These are phyloP conservation scores for Gnomoniopsis sp. DNA, from an alignment of 2,329 filamentous ascomycete genomes.

Conservation along the genomic window DNA sequence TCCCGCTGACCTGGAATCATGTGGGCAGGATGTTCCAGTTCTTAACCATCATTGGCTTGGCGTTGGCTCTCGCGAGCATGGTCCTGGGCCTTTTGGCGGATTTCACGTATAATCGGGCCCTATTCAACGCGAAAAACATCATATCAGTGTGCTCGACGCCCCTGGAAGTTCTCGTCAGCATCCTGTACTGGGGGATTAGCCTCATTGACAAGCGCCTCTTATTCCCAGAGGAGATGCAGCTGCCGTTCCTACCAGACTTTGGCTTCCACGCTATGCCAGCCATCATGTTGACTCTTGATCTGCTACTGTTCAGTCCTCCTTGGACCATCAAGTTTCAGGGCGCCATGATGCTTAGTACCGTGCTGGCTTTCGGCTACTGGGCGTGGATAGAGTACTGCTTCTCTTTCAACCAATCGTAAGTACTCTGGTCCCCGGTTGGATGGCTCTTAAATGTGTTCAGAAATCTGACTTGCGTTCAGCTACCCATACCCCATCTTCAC, in stretches of 20 bases:
- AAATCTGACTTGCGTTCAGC: conserved; percentile 35
- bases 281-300: conserved; percentile 60
- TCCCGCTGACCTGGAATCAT: background rate
- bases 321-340: conserved; percentile 64
- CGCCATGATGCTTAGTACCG: conserved; percentile 54
- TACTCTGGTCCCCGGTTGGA: conserved; percentile 6
- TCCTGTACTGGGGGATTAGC: conserved; percentile 70
- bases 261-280: conserved; percentile 64
- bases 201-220: conserved; percentile 52
- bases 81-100: conserved; percentile 61
- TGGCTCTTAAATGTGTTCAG: no score
- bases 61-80: conserved; percentile 60
- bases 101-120: conserved; percentile 50
- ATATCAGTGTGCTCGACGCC: conserved; percentile 64
- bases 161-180: conserved; percentile 66
- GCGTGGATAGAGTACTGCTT: conserved; percentile 74
- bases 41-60: conserved; percentile 70
- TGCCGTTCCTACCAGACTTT: conserved; percentile 56
- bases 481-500: conserved; percentile 88
- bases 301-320: conserved; percentile 67
- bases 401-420: conserved; percentile 61
- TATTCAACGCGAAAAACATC: conserved; percentile 66
- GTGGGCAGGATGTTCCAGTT: conserved; percentile 50
- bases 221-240: conserved; percentile 50
- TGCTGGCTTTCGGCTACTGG: conserved; percentile 68